Base-by-base conservation (phyloP, 768 basidiomycete species). In the Suillus subluteus region DNA sequence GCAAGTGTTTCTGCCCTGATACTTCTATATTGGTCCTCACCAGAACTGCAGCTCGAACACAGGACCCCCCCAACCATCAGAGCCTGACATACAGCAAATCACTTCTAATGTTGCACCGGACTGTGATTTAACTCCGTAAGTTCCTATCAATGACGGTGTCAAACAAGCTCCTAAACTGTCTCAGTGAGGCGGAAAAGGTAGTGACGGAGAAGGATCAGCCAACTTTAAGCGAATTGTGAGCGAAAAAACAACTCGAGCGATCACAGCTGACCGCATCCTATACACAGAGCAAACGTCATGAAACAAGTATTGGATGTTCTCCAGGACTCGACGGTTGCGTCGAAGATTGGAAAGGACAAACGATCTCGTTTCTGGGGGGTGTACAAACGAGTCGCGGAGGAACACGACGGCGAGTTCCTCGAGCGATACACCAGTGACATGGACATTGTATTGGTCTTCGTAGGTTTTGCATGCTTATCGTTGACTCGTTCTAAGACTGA, bases 361-460 rank as follows among this genome's bases (percentile, higher is more conserved):
- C 35, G 52, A 7, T 55, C 63, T 32, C 63, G 37, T 30, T 68
- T 73, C 32, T 71, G 70, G 67, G 65, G 41, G 3, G 43, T 48
- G n/a, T 72, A 71, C 56, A 64, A 54, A 32, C 46, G 41, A 38
- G 65, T 67, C 21, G 67, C 71, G 6, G 63, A 63, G 16, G 65
- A 67, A 48, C 68, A 70, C 21, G 68, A 74, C 62, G 41, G 40
- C 30, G 67, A 70, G 32, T 66, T 70, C 21, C 40, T 71, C 1
- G 68, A 74, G 6, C 59, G 67, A 37, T 71, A 67, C 48, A 68
- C 62, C 5, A 58, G 66, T 26, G 67, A 68, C 30, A 65, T 73
- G 52, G 69, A 73, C 59, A 67, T 70, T n/a, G 61, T 72, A 15
- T 59, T 74, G 6, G 63, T 74, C 62, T 74, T 74, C 56, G 73